These are phyloP conservation scores for Juncus inflexus DNA, from an alignment of 176 grass and related monocot species.

Conservation along the genomic window DNA sequence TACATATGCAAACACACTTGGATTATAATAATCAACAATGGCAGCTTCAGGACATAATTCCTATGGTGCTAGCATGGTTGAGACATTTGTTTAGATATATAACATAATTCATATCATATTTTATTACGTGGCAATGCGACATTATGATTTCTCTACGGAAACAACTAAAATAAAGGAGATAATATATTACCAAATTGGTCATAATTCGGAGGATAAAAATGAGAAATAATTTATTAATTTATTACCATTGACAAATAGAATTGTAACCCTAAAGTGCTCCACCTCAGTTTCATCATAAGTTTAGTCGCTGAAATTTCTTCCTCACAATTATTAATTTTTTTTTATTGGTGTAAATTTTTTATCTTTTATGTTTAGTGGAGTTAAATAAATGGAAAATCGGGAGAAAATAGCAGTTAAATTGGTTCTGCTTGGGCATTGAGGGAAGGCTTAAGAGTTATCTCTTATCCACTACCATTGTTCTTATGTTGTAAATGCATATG, in stretches of 20 bases:
- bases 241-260: constrained; percentile 89
- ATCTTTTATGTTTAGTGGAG: constrained; percentile 46
- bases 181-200: no score
- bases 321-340: constrained; percentile 20
- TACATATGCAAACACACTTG: constrained; percentile 35
- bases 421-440: constrained; percentile 83
- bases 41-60: constrained; percentile 73
- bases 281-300: constrained; percentile 70
- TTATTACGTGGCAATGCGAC: constrained; percentile 65
- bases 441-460: constrained; percentile 70
- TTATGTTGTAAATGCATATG: constrained; percentile 46
- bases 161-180: constrained; percentile 3
- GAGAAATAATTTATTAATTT: background rate
- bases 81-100: constrained; percentile 72
- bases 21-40: constrained; percentile 91
- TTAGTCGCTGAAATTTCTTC: constrained; percentile 35
- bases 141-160: constrained; percentile 73
- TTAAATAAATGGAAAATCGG: constrained; percentile 55
- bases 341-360: constrained; percentile 47
- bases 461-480: constrained; percentile 81
- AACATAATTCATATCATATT: constrained; percentile 55
- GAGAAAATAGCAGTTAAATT: constrained; percentile 60
- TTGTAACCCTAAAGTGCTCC: constrained; percentile 86
- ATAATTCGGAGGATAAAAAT: background rate
- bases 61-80: constrained; percentile 55